phyloP scores from a whole-genome alignment of 306 rosid genomes.

The Quercus alba region DNA sequence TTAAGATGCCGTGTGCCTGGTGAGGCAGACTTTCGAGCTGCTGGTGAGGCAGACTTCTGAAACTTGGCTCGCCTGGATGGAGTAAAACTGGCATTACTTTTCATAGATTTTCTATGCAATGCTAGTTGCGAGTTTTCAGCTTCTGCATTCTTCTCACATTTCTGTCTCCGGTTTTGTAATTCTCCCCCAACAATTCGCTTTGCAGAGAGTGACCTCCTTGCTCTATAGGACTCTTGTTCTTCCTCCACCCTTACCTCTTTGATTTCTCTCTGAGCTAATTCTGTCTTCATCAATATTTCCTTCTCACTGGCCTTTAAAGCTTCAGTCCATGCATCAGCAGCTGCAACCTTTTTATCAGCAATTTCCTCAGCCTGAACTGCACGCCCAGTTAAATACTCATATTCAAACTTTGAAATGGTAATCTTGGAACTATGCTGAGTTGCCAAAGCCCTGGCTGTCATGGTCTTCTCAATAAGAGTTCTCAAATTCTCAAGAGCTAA shows the following conservation, averaged over 20 bases:
- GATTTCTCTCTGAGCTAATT: slow-evolving; percentile 52
- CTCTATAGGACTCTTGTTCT: slow-evolving; percentile 33
- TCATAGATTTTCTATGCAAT: slow-evolving; percentile 41
- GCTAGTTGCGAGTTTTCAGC: slow-evolving; percentile 32
- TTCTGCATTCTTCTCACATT: slow-evolving; percentile 38
- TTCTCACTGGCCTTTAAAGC: slow-evolving; percentile 88
- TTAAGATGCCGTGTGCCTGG: slow-evolving; percentile 49
- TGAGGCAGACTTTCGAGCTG: slow-evolving; percentile 50
- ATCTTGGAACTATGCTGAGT: slow-evolving; percentile 54
- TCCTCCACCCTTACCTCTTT: slow-evolving; percentile 45
- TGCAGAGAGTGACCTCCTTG: slow-evolving; percentile 34
- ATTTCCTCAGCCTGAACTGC: slow-evolving; percentile 71
- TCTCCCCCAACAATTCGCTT: slow-evolving; percentile 43
- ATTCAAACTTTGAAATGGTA: slow-evolving; percentile 77
- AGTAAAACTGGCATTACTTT: slow-evolving; percentile 36
- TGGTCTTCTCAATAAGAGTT: slow-evolving; percentile 47
- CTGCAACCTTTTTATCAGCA: slow-evolving; percentile 86
- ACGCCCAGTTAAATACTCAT: slow-evolving; percentile 62
- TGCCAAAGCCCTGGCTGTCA: slow-evolving; percentile 53
- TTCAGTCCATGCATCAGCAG: slow-evolving; percentile 81
- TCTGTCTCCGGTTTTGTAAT: slow-evolving; percentile 36
- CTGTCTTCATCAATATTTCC: slow-evolving; percentile 58
- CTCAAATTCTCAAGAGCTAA: slow-evolving; percentile 59
- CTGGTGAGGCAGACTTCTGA: slow-evolving; percentile 59
- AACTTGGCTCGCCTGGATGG: slow-evolving; percentile 42